A percentile compares a stretch with the other conserved stretches of the same genome.
phyloP scores from a whole-genome alignment of 2,329 filamentous ascomycete species.

The Dryadomyces sulphureus region DNA sequence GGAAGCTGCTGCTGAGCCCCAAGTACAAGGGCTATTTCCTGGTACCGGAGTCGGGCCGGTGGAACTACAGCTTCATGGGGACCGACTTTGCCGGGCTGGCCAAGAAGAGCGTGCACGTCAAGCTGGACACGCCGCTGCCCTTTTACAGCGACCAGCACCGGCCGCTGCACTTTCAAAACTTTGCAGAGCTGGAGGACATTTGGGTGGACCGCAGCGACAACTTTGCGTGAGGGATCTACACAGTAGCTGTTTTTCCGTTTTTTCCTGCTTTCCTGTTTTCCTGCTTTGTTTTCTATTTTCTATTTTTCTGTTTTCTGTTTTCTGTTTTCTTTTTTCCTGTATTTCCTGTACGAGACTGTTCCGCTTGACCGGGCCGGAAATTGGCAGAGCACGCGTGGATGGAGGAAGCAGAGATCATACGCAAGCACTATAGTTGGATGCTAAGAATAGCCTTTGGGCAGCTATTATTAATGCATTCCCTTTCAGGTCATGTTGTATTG shows the following conservation, averaged over 20 bases:
- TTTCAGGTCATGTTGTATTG: no score
- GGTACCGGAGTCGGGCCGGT: constrained; percentile 74
- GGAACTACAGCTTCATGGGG: constrained; percentile 99
- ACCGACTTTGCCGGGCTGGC: constrained; percentile 74
- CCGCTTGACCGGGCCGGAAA: background rate
- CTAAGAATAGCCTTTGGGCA: background rate
- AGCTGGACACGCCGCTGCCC: constrained; percentile 76
- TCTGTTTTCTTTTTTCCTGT: background rate
- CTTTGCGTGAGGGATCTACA: constrained; percentile 51
- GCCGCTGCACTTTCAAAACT: constrained; percentile 91
- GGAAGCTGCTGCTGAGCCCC: constrained; percentile 82
- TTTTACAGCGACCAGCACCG: constrained; percentile 92
- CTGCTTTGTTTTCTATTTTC: background rate
- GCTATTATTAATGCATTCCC: no score
- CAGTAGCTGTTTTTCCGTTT: background rate
- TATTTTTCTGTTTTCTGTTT: background rate
- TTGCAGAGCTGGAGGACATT: constrained; percentile 91
- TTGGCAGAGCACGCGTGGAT: background rate
- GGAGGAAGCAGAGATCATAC: background rate
- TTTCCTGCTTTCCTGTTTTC: constrained; percentile 10
- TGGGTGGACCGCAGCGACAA: constrained; percentile 90
- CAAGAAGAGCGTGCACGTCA: constrained; percentile 82
- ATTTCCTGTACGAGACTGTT: no score
- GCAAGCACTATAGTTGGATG: background rate
- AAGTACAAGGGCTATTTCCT: constrained; percentile 94